Percentiles rank a stretch among this genome's conserved stretches.
Evolutionary conservation across 768 basidiomycete species (phyloP).

Genomic region (Podaxis rugospora): DNA sequence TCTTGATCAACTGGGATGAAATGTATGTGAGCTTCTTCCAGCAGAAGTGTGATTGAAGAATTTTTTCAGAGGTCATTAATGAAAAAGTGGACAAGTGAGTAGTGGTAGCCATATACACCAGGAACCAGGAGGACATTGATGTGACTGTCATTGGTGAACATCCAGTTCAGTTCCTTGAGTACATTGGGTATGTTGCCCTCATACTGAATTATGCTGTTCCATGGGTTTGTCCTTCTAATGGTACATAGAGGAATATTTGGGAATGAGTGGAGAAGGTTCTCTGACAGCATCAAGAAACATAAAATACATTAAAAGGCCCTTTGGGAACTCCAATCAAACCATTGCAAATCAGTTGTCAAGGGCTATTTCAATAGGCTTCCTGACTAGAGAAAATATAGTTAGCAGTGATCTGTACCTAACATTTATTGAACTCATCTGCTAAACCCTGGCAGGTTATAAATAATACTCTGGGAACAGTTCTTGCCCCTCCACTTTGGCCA

Average conservation of each 20-base stretch:
- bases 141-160: slow-evolving; percentile 3
- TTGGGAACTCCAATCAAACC: neutral
- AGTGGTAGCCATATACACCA: neutral
- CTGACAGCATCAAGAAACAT: neutral
- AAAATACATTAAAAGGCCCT: neutral
- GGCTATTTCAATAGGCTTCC: no score
- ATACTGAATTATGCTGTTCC: neutral
- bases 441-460: neutral
- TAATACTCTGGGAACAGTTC: neutral
- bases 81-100: neutral
- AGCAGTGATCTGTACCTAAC: neutral
- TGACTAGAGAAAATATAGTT: neutral
- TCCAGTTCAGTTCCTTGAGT: slow-evolving; percentile 1
- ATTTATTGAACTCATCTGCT: no score
- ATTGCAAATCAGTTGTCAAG: no score
- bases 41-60: neutral
- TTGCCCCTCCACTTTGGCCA: neutral
- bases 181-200: slow-evolving; percentile 1
- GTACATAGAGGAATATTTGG: neutral
- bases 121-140: slow-evolving; percentile 2
- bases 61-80: slow-evolving; percentile 2
- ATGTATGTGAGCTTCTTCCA: slow-evolving; percentile 5
- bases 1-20: slow-evolving; percentile 2
- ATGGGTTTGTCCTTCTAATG: neutral
- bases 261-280: slow-evolving; percentile 3